Conservation (phyloP, 805 yeast species). For the Yarrowia keelungensis region DNA sequence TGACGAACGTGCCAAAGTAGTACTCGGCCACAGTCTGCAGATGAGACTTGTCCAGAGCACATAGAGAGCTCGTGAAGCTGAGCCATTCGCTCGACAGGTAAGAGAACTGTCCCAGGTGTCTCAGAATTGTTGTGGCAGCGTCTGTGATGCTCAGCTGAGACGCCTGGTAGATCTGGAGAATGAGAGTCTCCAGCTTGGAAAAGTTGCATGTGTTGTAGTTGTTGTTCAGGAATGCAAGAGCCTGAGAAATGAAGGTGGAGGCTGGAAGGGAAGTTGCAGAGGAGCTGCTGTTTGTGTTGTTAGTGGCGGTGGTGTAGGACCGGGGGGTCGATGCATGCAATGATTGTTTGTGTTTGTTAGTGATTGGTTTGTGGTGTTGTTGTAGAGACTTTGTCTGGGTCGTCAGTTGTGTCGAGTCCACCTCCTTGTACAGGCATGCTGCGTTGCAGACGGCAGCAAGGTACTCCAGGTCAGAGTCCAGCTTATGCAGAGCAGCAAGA, state of each 20-base stretch:
- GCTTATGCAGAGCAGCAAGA: constrained; percentile 18
- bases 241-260: constrained; percentile 14
- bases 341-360: constrained; percentile 15
- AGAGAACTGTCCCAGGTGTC: constrained; percentile 22
- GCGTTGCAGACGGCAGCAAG: constrained; percentile 22
- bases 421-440: constrained; percentile 6
- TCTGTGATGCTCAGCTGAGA: neutral
- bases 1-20: constrained; percentile 17
- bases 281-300: constrained; percentile 17
- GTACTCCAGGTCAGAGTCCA: constrained; percentile 4
- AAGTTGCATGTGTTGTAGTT: constrained; percentile 17
- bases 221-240: constrained; percentile 24
- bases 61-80: constrained; percentile 14
- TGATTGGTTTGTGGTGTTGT: neutral
- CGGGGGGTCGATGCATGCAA: constrained; percentile 15
- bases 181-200: constrained; percentile 31
- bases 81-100: constrained; percentile 15
- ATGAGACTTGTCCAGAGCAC: constrained; percentile 12
- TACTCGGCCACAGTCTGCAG: constrained; percentile 1
- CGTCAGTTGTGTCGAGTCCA: constrained; percentile 8
- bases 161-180: constrained; percentile 32
- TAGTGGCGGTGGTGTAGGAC: constrained; percentile 24
- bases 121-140: constrained; percentile 6
- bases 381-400: constrained; percentile 11
- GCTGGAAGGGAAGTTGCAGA: neutral